Base-by-base conservation (phyloP, 75 land plant genomes). In the Pseudotsuga menziesii region DNA sequence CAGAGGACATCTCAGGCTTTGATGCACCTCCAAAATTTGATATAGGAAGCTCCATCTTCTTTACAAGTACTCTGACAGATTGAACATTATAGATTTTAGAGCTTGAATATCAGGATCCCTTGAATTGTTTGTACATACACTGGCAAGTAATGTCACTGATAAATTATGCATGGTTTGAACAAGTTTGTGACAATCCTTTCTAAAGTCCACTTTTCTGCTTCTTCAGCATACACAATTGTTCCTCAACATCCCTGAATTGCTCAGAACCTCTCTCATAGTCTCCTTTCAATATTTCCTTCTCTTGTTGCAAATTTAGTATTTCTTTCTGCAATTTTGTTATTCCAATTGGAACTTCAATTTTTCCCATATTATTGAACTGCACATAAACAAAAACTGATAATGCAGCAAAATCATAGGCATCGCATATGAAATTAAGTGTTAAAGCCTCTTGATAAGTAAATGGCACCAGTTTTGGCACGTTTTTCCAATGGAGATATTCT, bases 201-300 rank as follows among this genome's bases (percentile, higher is more conserved):
- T 69, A 52, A 20, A 69, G 22, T 19, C 20, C 52, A 39, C 9
- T 35, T 39, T 6, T n/a, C 57, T 73, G 29, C 32, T 23, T 27
- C 35, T 55, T 73, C n/a, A 73, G 58, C 58, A 73, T 26, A 2
- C 56, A 56, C 16, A 73, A 23, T 75, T 78, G 76, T 25, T 73
- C 41, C 22, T 67, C 36, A 6, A 56, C 61, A 54, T 57, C 39
- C 35, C 48, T 55, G 35, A 32, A 15, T 32, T 78, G 25, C 22
- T 44, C 39, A 27, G 8, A 20, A 16, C 74, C 76, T 29, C 57
- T 78, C 32, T 36, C 54, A 57, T 20, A 9, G 22, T 73, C 80
- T 16, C 35, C 39, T 56, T 73, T 73, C 57, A 69, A 56, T 12
- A 36, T 27, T 23, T 52, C 44, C 0, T 29, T 52, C 35, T 52